A percentile compares a stretch with the other conserved stretches of the same genome.
Evolutionary conservation across 805 yeast genomes (phyloP).

Genomic region (Isabelozyma gotoi): DNA sequence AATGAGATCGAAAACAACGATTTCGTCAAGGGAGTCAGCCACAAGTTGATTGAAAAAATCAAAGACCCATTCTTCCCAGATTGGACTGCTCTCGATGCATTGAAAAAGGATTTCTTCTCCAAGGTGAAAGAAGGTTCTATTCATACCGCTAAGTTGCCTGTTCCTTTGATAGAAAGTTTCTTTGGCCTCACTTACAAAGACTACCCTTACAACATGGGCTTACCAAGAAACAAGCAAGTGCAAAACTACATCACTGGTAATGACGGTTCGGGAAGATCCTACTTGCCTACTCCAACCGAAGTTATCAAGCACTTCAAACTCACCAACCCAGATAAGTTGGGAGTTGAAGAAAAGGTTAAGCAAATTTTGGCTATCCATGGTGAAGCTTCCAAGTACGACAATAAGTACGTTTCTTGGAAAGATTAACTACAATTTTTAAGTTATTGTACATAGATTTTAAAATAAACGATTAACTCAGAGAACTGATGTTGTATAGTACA

Average conservation of each 20-base stretch:
- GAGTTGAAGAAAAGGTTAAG: constrained; percentile 60
- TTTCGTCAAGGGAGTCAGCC: constrained; percentile 67
- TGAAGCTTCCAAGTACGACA: constrained; percentile 37
- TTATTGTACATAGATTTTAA: constrained; percentile 11
- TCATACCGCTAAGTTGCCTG: constrained; percentile 22
- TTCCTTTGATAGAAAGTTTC: constrained; percentile 39
- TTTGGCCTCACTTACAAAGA: constrained; percentile 38
- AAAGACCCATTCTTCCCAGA: constrained; percentile 40
- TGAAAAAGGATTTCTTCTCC: constrained; percentile 13
- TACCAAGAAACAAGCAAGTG: constrained; percentile 72
- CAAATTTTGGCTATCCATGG: constrained; percentile 60
- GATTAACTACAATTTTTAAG: not conserved
- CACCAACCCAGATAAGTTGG: constrained; percentile 52
- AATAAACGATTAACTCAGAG: not conserved
- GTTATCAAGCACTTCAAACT: constrained; percentile 61
- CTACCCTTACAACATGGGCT: constrained; percentile 70
- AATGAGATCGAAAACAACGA: constrained; percentile 50
- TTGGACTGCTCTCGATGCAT: constrained; percentile 15
- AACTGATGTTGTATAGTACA: too few relatives aligned
- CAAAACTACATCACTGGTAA: constrained; percentile 67
- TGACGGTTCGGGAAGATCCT: constrained; percentile 62
- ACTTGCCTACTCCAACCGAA: constrained; percentile 67
- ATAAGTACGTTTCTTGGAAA: constrained; percentile 43
- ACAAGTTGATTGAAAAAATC: constrained; percentile 62
- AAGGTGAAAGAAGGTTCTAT: constrained; percentile 18